Evolutionary conservation across 2,329 filamentous ascomycete genomes (phyloP), one percentile per base, ranked within the genome.

Genomic region (Fusarium scirpi): DNA sequence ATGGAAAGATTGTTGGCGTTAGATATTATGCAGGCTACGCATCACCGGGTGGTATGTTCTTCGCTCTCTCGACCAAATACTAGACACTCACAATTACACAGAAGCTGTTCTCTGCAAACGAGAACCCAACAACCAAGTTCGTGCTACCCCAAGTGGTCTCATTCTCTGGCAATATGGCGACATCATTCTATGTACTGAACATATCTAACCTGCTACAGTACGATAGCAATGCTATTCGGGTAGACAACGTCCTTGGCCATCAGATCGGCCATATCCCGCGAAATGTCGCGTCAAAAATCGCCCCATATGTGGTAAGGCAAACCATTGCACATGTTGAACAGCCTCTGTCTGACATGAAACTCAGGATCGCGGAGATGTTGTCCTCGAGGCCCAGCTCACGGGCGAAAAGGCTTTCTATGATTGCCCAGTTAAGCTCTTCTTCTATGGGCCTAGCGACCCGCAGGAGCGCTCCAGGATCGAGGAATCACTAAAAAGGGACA

Each of bases 231-330:
- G 93, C 93, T 0, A 93, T 97, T 61, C 87, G 89, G 8, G 88
- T 97, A 2, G 86, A 92, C 73, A 97, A 96, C 78, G 92, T 94
- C 16, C 86, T 92, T 75, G 87, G 89, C 18, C 78, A 80, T 10
- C 93, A 97, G 74, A 92, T 97, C 72, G 94, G 94, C 1, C 93
- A 97, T 79, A 83, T 97, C 43, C 91, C 92, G 9, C 84, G 88
- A 15, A 83, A 80, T 2, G 76, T 93, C 24, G 93, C 90, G 1
- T 81, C 84, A n/a, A 95, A 92, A 78, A 81, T 97, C 56, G 89
- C 92, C 0, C 87, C 86, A 3, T 94, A 93, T 76, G 85, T 97
- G 76, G 90, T 91, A 78, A 74, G 83, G 49, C 68, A 32, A 40
- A 29, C 29, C 16, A 11, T 38, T 29, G 41, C 52, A 20, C 18